A percentile compares a stretch with the other conserved stretches of the same genome.
Conservation (phyloP, 1,284 basidiomycete genomes). For the Rhodotorula glutinis region DNA sequence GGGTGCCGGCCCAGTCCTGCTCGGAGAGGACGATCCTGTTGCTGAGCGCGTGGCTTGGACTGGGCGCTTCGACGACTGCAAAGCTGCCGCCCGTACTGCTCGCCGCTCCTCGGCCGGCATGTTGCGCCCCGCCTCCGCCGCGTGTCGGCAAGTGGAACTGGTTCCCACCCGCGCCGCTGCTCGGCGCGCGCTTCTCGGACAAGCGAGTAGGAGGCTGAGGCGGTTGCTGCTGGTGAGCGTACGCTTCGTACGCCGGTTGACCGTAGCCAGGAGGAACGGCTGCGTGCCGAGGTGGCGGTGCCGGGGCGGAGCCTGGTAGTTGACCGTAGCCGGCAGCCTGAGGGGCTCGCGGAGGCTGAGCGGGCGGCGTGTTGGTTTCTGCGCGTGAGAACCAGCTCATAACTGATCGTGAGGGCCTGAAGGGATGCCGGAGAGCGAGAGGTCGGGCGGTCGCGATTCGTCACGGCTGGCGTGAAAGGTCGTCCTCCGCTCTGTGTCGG, state of each 20-base stretch:
- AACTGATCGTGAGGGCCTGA: too few species aligned
- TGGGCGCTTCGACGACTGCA: slow-evolving; percentile 51
- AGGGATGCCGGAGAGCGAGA: too few species aligned
- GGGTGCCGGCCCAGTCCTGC: slow-evolving; percentile 58
- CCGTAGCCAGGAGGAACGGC: slow-evolving; percentile 40
- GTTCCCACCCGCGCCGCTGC: not conserved
- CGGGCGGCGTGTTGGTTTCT: not conserved
- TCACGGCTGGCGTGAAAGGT: too few species aligned
- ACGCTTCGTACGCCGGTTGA: slow-evolving; percentile 24
- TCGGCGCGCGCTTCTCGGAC: slow-evolving; percentile 2
- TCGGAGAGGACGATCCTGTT: slow-evolving; percentile 78
- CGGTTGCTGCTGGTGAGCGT: slow-evolving; percentile 31
- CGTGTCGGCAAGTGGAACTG: slow-evolving; percentile 4
- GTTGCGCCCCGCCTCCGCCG: slow-evolving; percentile 1
- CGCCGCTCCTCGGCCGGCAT: not conserved
- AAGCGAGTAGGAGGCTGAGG: not conserved
- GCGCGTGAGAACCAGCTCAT: slow-evolving; percentile 17
- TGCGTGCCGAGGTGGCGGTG: not conserved
- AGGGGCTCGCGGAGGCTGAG: not conserved
- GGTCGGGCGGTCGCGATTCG: not conserved
- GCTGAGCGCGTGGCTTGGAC: slow-evolving; percentile 63
- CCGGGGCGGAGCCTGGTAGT: not conserved
- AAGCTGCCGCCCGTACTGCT: slow-evolving; percentile 40
- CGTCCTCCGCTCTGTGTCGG: too few species aligned
- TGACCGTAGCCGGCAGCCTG: not conserved